Conservation (phyloP, 2,329 filamentous ascomycete genomes). For the Myriosclerotinia duriaeana region DNA sequence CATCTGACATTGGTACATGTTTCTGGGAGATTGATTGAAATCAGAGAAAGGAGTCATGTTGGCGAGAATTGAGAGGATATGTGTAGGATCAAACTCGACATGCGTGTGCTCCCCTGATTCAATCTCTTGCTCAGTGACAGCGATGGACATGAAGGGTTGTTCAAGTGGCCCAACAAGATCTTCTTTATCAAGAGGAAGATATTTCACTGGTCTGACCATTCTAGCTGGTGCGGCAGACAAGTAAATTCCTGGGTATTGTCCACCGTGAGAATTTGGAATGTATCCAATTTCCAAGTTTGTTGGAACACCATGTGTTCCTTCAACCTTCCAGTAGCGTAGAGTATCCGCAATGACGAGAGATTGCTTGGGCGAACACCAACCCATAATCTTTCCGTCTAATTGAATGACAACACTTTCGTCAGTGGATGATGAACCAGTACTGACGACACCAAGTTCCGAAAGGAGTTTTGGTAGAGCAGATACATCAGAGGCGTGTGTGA, state of each 20-base stretch:
- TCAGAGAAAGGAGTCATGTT: slow-evolving; percentile 99
- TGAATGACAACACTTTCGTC: slow-evolving; percentile 86
- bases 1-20: slow-evolving; percentile 99
- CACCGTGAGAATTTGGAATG: slow-evolving; percentile 80
- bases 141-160: slow-evolving; percentile 98
- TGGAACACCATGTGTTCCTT: slow-evolving; percentile 77
- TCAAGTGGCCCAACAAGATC: slow-evolving; percentile 93
- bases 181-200: slow-evolving; percentile 79
- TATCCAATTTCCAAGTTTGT: slow-evolving; percentile 87
- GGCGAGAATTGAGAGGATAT: slow-evolving; percentile 94
- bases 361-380: slow-evolving; percentile 85
- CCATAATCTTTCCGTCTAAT: slow-evolving; percentile 84
- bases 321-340: slow-evolving; percentile 92
- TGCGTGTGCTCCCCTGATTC: slow-evolving; percentile 87
- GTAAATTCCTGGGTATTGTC: slow-evolving; percentile 95
- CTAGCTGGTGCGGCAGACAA: slow-evolving; percentile 82
- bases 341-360: slow-evolving; percentile 81
- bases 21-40: slow-evolving; percentile 96
- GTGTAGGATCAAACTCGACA: slow-evolving; percentile 90
- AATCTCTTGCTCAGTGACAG: slow-evolving; percentile 84
- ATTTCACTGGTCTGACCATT: slow-evolving; percentile 91
- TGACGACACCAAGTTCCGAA: slow-evolving; percentile 74
- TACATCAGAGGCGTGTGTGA: slow-evolving; percentile 72
- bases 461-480: slow-evolving; percentile 73
- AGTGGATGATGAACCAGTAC: slow-evolving; percentile 72